Conservation (phyloP, 2,329 filamentous ascomycete genomes). For the Exophiala dermatitidis region DNA sequence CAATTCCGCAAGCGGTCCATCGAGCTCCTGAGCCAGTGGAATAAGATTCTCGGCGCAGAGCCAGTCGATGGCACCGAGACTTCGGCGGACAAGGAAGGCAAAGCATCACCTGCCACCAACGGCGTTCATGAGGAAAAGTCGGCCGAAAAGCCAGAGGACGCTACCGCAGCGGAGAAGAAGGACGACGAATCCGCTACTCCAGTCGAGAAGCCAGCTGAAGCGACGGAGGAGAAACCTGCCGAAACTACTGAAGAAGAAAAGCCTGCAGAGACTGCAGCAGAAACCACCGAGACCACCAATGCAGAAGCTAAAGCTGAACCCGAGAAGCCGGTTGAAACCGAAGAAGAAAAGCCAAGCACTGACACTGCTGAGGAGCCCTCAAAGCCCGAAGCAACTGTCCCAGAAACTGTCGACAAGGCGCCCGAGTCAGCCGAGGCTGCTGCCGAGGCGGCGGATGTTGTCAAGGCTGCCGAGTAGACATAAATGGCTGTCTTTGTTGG, state of each 20-base stretch:
- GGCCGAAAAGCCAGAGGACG: constrained; percentile 29
- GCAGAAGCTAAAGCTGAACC: constrained; percentile 11
- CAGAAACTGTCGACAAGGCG: constrained; percentile 22
- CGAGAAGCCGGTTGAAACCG: constrained; percentile 9
- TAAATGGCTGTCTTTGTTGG: neutral
- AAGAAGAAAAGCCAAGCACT: neutral
- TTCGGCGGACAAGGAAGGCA: constrained; percentile 39
- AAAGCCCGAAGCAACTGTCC: constrained; percentile 12
- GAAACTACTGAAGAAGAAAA: constrained; percentile 3
- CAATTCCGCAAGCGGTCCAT: constrained; percentile 80
- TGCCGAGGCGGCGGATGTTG: constrained; percentile 21
- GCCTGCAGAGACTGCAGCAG: neutral
- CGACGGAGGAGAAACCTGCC: constrained; percentile 29
- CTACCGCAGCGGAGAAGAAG: constrained; percentile 29
- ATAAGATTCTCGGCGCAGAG: constrained; percentile 64
- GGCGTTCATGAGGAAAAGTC: constrained; percentile 32
- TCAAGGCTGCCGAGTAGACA: constrained; percentile 22
- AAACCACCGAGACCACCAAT: constrained; percentile 9
- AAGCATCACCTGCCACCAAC: constrained; percentile 33
- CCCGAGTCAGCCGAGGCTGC: constrained; percentile 23
- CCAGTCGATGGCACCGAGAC: constrained; percentile 35
- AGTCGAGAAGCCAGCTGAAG: constrained; percentile 29
- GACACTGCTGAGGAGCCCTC: constrained; percentile 1
- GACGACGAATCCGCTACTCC: constrained; percentile 24
- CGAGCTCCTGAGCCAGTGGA: constrained; percentile 80